Evolutionary conservation across 176 grass and related monocot species (phyloP), one percentile per base, ranked within the genome.

Genomic region (Cenchrus purpureus): DNA sequence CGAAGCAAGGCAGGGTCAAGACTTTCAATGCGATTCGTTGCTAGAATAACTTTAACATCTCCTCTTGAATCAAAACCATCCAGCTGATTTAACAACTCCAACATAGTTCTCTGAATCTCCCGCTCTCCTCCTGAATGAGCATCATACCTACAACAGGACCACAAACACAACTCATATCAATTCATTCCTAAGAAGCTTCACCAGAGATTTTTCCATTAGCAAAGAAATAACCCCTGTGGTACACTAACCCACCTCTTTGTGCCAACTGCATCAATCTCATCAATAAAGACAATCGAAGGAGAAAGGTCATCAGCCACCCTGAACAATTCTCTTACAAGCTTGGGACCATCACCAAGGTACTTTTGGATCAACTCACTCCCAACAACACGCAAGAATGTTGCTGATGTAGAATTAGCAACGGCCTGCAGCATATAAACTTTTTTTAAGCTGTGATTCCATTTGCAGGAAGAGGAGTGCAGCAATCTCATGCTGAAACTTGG

Each of bases 1-100:
- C 91, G 86, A 80, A 95, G 90, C 83, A 95, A 74, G 19, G 93
- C 93, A 1, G 93, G 93, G 58, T 95, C 93, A 73, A 95, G 88
- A 87, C 88, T 92, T 13, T 95, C 93, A 49, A 95, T 95, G 53
- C 93, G 88, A 71, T 95, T 95, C 10, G 93, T 93, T 55, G 93
- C 93, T 53, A 95, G 86, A 87, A 95, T 95, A 88, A 95, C 93
- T 82, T 95, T 95, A 34, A 95, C 93, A 82, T 95, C 93, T 67
- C 91, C 91, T 86, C 79, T 88, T 75, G 93, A 95, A 79, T 95
- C 93, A 88, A 95, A 95, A 92, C 91, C 93, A 87, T 95, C 93
- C 12, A 93, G 83, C 69, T 95, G 93, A 88, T 95, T 95, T 43
- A 95, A 82, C 44, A 95, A 86, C 85, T 95, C 93, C 55, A 95